Base-by-base conservation (phyloP, 2,329 filamentous ascomycete genomes). In the Diaporthe humulicola region DNA sequence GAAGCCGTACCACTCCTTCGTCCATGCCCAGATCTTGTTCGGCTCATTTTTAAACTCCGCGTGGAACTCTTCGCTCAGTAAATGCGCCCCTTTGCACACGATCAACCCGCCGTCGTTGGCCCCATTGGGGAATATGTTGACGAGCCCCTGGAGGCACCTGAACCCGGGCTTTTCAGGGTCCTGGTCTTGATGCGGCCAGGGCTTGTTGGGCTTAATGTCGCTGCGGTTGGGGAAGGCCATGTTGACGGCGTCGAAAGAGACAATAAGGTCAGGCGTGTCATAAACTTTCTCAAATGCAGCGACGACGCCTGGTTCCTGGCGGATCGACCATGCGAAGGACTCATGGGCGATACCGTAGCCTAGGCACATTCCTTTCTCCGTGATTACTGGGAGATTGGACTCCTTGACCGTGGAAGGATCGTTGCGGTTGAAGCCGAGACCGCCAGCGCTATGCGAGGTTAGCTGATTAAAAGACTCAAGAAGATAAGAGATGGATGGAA, bases 161-260 rank as follows among this genome's bases (percentile, higher is more conserved):
- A 90, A 87, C 0, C 87, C 88, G 12, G 82, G 82, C 77, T 82
- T 84, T 5, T 80, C 80, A 1, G 84, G 86, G 71, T 86, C 83
- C 75, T 87, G 85, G 73, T 87, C 86, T 61, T 87, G 84, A 76
- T 87, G 86, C 3, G 85, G 84, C 86, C 85, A 87, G 2, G 85
- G 86, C 71, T 82, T 83, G 78, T 84, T 86, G 22, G 78, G 70
- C 10, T 79, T 77, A 12, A 45, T 38, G 19, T 64, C 83, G 75
- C 74, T 86, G 80, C 15, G 77, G 80, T 70, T 82, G 82, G 77
- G 85, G 85, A 14, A 85, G 81, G 74, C 88, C 84, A 70, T 38
- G 79, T 87, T 87, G 76, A 87, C 79, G 15, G 84, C 84, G 74
- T 88, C 87, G 75, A 88, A 89, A 0, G 87, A 88, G 2, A 87